Base-by-base conservation (phyloP, 2,329 filamentous ascomycete genomes). In the Exophiala alcalophila region DNA sequence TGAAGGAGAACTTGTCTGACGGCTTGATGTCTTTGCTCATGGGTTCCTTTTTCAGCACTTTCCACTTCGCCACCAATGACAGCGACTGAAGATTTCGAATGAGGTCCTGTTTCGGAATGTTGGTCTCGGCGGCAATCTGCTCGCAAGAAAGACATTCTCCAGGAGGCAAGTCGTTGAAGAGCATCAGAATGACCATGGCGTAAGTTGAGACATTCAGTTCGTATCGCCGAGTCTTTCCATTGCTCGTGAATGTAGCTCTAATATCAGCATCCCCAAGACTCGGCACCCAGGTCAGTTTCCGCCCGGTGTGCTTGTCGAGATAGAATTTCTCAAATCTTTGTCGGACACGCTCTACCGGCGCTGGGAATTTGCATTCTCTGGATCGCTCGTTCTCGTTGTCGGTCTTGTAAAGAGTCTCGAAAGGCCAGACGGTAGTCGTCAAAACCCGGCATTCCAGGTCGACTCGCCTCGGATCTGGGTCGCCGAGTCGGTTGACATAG, bases 401-500 rank as follows among this genome's bases (percentile, higher is more conserved):
- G 63, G 60, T 58, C 18, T 64, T 67, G 5, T 83, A 81, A 81
- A 96, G 89, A 9, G 88, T 80, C 57, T 96, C 90, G 54, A 89
- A 80, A 2, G 92, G 92, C 92, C 92, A 98, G 61, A 88, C 91
- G 64, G 94, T 96, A 55, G 83, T 90, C 0, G 90, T 96, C 26
- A 98, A 76, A 20, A 98, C 83, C 53, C 81, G 87, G 65, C 96
- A 84, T 35, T 77, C 78, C 16, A 98, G 74, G 32, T 97, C 92
- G 19, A 91, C 79, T 20, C 76, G 79, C 59, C 76, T 80, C 3
- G 73, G 69, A 44, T 81, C 73, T 2, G 67, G 66, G 37, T 76
- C 74, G n/a, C 68, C 74, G 11, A 67, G 75, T 59, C 62, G 80
- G 64, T 62, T 76, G 64, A 81, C 80, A 50, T 91, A 79, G 11